Percentiles rank a stretch among this genome's conserved stretches.
Conservation (phyloP, 164 flowering plant genomes). For the Liquidambar formosana region DNA sequence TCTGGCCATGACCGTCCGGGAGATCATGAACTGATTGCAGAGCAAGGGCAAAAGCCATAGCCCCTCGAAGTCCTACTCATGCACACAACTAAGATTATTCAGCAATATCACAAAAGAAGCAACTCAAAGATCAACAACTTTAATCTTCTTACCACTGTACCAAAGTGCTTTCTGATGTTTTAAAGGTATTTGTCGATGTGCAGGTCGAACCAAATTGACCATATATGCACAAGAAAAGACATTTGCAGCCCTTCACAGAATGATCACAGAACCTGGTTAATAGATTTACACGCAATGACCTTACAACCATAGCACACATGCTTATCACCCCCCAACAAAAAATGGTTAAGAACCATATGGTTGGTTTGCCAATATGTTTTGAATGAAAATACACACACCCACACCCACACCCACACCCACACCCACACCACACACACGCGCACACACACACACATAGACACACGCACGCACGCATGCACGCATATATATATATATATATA, state of each 20-base stretch:
- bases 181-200: conserved; percentile 70
- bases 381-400: neutral
- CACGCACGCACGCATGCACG: too few relatives aligned
- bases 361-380: neutral
- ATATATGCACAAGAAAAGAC: conserved; percentile 93
- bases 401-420: too few relatives aligned
- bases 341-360: neutral
- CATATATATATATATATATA: too few relatives aligned
- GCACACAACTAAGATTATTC: conserved; percentile 5
- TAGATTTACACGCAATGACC: neutral
- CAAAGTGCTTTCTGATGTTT: conserved; percentile 98
- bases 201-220: conserved; percentile 88
- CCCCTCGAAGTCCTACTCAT: conserved; percentile 91
- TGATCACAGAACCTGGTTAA: conserved; percentile 4
- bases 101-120: conserved; percentile 1
- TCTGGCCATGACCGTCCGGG: conserved; percentile 98
- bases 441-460: too few relatives aligned
- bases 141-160: conserved; percentile 84
- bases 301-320: neutral
- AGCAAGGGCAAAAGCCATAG: conserved; percentile 99
- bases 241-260: conserved; percentile 77
- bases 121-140: conserved; percentile 2
- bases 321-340: neutral
- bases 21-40: conserved; percentile 98
- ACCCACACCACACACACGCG: too few relatives aligned